Evolutionary conservation across 2,329 filamentous ascomycete genomes (phyloP), one percentile per base, ranked within the genome.

Genomic region (Sarocladium brachiariae): DNA sequence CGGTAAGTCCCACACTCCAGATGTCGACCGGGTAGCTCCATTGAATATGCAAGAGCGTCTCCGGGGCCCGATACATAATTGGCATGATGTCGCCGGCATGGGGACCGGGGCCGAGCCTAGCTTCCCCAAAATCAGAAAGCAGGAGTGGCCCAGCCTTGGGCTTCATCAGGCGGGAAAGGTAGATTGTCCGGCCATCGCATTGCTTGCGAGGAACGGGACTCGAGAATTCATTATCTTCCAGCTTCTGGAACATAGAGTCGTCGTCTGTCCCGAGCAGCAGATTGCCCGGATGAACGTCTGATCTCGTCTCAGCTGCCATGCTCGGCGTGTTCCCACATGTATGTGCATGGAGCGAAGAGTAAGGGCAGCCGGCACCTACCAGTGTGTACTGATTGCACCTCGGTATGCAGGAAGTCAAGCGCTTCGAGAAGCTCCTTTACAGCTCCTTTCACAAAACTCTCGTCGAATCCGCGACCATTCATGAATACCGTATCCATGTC

Each of bases 381-480:
- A 49, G 62, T 66, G 45, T 70, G 64, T 0, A 63, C 58, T 2
- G 58, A 37, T 11, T 63, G 43, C 0, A 56, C 64, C 45, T 70
- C 60, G 1, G 50, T 57, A 16, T 70, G 67, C 2, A 69, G 52
- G 37, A 67, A 69, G 21, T 67, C 61, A 37, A 70, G 58, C 2
- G 61, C 63, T 19, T 62, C 51, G n/a, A 68, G 57, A n/a, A 67
- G 53, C 48, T 64, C 58, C 3, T 55, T 52, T 0, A 65, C 19
- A 1, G 63, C 61, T 14, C 61, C 58, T 50, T 61, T 67, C 0
- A 67, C 62, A 14, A 68, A 60, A 16, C 30, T 46, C 33, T 63
- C 59, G 7, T 58, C 54, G 37, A 63, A 64, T 2, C 58, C 59
- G 31, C 52, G 24, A 8, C 53, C 55, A 2, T 55, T 23, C 50